Base-by-base conservation (phyloP, 2,329 filamentous ascomycete genomes). In the Dendrostoma leiphaemia region DNA sequence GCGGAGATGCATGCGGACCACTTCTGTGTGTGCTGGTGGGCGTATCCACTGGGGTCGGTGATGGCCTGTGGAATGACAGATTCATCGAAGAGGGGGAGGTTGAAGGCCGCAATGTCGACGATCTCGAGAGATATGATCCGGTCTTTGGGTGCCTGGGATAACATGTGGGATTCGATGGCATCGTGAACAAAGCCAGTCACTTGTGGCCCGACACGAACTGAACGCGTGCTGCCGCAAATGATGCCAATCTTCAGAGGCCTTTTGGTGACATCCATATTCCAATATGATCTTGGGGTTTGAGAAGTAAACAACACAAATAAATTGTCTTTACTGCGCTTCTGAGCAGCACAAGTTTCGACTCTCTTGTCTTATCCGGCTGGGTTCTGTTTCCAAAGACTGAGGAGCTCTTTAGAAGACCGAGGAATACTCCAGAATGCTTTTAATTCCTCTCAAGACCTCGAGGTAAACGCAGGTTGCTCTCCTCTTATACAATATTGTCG, bases 61-160 rank as follows among this genome's bases (percentile, higher is more conserved):
- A 70, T 62, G 44, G 37, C 38, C 52, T 63, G 60, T 1, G 70
- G 69, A 31, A 69, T 58, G 48, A 61, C 62, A 10, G 65, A 59
- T 60, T 74, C 70, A 57, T 72, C 62, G 52, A 62, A 70, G 21
- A 73, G 56, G n/a, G 70, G 70, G 17, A 72, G 68, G 48, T 65
- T 64, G 43, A 65, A 65, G 35, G 59, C 51, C 10, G 60, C 59
- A 31, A 72, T 55, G 57, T 72, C 69, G 51, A 72, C 59, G 34
- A 45, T 13, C 4, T 64, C 59, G 41, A 59, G 31, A 21, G 38
- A 12, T 8, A 46, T 15, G 13, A 45, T 23, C 3, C 37, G 13
- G 28, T 17, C 31, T 17, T n/a, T n/a, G 6, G 24, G 29, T 21
- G 34, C 17, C 9, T 24, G 12, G 28, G 53, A 37, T 10, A 13